Base-by-base conservation (phyloP, 345 rosid genomes). In the Pistacia integerrima region DNA sequence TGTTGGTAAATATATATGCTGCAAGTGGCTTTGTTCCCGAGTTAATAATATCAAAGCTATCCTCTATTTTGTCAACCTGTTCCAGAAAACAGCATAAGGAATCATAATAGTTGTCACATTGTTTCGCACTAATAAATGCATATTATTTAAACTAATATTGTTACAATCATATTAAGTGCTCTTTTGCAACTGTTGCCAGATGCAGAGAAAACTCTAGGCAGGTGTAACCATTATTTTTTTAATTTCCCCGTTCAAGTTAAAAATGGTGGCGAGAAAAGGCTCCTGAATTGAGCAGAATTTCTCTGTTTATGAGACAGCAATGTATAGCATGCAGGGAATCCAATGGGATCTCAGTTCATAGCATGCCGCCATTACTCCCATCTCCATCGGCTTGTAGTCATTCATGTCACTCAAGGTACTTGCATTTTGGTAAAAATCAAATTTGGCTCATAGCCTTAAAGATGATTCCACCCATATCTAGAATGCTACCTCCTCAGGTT, bases 11-110 rank as follows among this genome's bases (percentile, higher is more conserved):
- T 55, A 96, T 69, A 79, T 93, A 96, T 38, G 98, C 99, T 25
- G 97, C 98, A 73, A 96, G 98, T 66, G 99, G 98, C 86, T 97
- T 97, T 44, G 83, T 28, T 70, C 91, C 88, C 33, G 97, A 88
- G 74, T 83, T 91, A 59, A 97, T 90, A 69, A 94, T 81, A 62
- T 86, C 87, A 78, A 89, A 87, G 83, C 97, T 78, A 41, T 91
- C 98, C 80, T 94, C 98, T 80, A 94, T 73, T 79, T 88, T 88
- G 80, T 89, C 87, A 28, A 97, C 84, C 99, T 94, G 88, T 25
- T 81, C 56, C 13, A 49, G 17, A 74, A 38, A 63, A 84, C 67
- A 64, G 67, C 1, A 67, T 30, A 14, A 46, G 35, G 74, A 67
- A 62, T 60, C 51, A 60, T 2, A 67, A 57, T 25, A 33, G 54